phyloP scores from a whole-genome alignment of 2,329 filamentous ascomycete species.

The Talaromyces rugulosus region DNA sequence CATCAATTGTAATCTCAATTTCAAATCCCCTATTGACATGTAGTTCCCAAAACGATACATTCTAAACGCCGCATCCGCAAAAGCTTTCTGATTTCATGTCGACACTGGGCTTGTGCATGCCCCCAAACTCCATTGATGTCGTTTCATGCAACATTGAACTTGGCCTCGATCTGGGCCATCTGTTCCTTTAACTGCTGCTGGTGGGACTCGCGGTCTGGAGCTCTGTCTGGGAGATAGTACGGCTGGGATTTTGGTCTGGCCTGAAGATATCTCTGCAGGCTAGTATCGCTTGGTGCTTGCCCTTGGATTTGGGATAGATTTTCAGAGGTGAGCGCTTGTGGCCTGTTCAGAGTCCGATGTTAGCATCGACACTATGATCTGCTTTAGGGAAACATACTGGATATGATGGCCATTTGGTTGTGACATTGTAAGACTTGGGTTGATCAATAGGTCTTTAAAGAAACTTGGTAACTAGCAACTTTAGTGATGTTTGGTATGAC shows the following conservation, averaged over 20 bases:
- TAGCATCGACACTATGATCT: not conserved
- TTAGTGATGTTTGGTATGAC: not conserved
- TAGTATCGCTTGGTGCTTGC: not conserved
- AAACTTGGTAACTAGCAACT: not conserved
- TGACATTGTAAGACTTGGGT: not conserved
- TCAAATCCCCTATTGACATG: too few relatives aligned
- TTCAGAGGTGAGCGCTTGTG: not conserved
- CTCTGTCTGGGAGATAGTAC: constrained; percentile 2
- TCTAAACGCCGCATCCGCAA: not conserved
- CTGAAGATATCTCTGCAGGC: not conserved
- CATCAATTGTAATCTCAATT: not conserved
- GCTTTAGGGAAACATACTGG: constrained; percentile 1
- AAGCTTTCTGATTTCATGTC: not conserved
- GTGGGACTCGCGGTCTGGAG: not conserved
- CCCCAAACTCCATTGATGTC: not conserved
- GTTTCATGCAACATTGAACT: not conserved
- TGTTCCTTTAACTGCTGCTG: not conserved
- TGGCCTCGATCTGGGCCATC: not conserved
- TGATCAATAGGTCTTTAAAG: not conserved
- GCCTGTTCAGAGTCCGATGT: not conserved
- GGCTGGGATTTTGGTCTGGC: not conserved
- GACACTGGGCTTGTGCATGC: not conserved
- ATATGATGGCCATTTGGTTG: not conserved
- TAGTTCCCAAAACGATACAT: not conserved
- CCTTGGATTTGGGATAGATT: constrained; percentile 1